Evolutionary conservation across 1,139 yeast genomes (phyloP), one percentile per base, ranked within the genome.

Genomic region (Yamadazyma triangularis): DNA sequence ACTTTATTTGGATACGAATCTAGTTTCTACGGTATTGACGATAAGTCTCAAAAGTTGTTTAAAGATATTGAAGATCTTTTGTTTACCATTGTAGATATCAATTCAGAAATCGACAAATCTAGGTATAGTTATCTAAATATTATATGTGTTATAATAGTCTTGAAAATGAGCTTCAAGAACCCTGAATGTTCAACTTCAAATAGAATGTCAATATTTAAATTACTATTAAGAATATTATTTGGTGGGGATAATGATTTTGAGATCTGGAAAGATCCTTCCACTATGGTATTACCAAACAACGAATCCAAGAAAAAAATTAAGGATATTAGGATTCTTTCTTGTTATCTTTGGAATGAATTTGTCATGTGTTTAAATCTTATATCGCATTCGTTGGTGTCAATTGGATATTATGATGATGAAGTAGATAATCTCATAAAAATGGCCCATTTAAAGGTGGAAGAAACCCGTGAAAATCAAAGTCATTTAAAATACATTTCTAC

Each of bases 241-340:
- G 44, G 43, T 22, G 50, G 47, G 10, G 48, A 44, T 4, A 26
- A 33, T 5, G 36, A 41, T 2, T 23, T 59, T n/a, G 58, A 55
- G 26, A 38, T 63, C 5, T 67, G 71, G 72, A 55, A 52, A 28
- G 62, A 60, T 36, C 73, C 71, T 1, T 51, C 53, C 12, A 45
- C 43, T 16, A 48, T 65, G 2, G 35, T 30, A 3, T 46, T 56
- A 27, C 42, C 44, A 14, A 47, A 36, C 2, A 32, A 41, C 24
- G 44, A 45, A 16, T 33, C 50, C 15, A 42, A 48, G 21, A 47
- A 41, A 29, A 44, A 51, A 24, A 40, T 44, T 15, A 46, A 48
- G 18, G 57, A 56, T 15, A 33, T 64, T n/a, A 53, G 60, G 27
- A 32, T 60, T 3, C 65, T 63, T 33, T 34, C 64, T 13, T 54